Evolutionary conservation across 2,329 filamentous ascomycete genomes (phyloP), one percentile per base, ranked within the genome.

Genomic region (Lachnellula occidentalis): DNA sequence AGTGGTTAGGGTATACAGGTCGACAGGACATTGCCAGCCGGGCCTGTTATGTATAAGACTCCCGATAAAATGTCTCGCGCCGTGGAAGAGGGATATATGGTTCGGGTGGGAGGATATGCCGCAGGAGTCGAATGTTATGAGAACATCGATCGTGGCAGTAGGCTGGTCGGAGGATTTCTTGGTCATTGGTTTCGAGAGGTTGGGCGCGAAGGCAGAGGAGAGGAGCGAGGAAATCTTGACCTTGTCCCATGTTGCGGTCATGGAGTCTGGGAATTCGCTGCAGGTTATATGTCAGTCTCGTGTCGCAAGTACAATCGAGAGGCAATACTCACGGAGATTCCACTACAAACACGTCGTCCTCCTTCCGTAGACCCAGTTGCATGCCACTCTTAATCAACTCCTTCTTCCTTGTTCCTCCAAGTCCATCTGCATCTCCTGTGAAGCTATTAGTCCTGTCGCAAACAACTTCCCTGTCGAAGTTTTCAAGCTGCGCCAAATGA

Each of bases 31-130:
- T 1, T 82, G 74, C 78, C 82, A 88, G 1, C 83, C 87, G 4
- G 80, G 70, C 61, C 82, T 78, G 53, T 80, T 79, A 48, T 79
- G 78, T 71, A 86, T 82, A 49, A 96, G 78, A 7, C 76, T 71
- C 50, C 78, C 74, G 51, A 95, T 70, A 70, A 96, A 97, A 48
- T 80, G 72, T 45, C 82, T 80, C 6, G 90, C 89, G 54, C 92
- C 94, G 70, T 88, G 80, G 74, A 91, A 91, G 8, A 97, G 81
- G 5, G 91, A 91, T 59, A 88, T 87, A 74, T 99, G 94, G 76
- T 99, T 99, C 21, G 91, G 90, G 72, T 99, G 94, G 43, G 82
- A 82, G 55, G 90, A 96, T 48, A 99, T 79, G 56, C 94, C 94
- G 48, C 73, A 61, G n/a, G 72, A 69, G 74, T 99, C 94, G 69